Conservation (phyloP, 208 protist species). For the Phytomonas serpens region DNA sequence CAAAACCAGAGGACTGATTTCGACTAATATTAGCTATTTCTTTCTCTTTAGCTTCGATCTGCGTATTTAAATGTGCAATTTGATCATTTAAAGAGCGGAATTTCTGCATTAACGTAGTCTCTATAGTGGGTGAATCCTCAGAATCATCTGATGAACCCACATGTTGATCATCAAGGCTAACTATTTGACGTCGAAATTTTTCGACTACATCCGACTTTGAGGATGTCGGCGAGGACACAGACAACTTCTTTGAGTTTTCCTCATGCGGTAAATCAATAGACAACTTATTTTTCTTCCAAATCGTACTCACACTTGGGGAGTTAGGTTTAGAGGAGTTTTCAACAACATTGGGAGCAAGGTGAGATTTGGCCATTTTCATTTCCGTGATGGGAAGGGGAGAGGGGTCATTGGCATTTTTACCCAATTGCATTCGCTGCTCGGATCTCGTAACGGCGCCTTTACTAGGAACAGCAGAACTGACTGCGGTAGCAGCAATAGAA, state of each 20-base stretch:
- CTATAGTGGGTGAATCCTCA: neutral
- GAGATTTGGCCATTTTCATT: neutral
- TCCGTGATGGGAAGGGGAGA: neutral
- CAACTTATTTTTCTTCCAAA: neutral
- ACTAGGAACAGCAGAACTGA: neutral
- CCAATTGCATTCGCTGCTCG: neutral
- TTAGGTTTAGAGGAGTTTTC: neutral
- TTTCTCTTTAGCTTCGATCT: slow-evolving; percentile 3
- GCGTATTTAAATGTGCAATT: neutral
- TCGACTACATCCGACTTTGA: neutral
- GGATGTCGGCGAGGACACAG: neutral
- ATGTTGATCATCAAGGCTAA: neutral
- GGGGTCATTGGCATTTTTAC: neutral
- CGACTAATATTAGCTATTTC: neutral
- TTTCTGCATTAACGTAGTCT: neutral
- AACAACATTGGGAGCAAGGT: neutral
- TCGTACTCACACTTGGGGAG: neutral
- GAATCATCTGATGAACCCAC: neutral
- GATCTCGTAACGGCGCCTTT: neutral
- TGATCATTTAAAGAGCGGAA: slow-evolving; percentile 8
- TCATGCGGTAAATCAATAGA: neutral
- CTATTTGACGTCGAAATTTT: neutral
- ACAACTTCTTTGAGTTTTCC: neutral
- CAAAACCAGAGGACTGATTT: neutral
- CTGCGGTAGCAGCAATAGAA: too few relatives aligned